Evolutionary conservation across 345 rosid species (phyloP).

Genomic region (Eucalyptus erythrocorys): DNA sequence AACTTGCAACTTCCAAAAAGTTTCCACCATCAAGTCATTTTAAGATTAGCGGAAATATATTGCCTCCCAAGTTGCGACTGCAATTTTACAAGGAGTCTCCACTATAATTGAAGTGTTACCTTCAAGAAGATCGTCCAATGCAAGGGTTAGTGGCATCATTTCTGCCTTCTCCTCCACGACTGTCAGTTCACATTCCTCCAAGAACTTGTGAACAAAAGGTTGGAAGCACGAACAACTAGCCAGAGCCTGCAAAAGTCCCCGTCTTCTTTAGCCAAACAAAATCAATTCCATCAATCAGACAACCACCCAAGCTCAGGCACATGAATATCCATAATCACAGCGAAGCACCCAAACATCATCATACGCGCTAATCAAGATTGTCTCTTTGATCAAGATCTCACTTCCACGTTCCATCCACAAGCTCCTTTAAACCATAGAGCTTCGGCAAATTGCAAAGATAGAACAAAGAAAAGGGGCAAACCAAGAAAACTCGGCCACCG

Average conservation of each 20-base stretch:
- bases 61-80: not conserved
- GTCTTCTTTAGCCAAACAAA: not conserved
- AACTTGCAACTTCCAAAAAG: not conserved
- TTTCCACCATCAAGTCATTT: not conserved
- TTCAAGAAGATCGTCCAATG: conserved; percentile 48
- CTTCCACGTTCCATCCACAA: not conserved
- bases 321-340: not conserved
- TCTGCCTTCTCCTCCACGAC: conserved; percentile 16
- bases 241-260: conserved; percentile 42
- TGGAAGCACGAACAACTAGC: conserved; percentile 66
- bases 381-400: not conserved
- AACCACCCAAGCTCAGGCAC: not conserved
- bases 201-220: conserved; percentile 41
- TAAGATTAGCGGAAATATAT: not conserved
- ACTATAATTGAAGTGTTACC: conserved; percentile 19
- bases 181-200: conserved; percentile 29
- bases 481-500: not conserved
- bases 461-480: not conserved
- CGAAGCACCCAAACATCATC: not conserved
- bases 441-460: not conserved
- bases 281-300: not conserved
- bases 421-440: not conserved
- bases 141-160: conserved; percentile 46
- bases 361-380: not conserved
- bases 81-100: not conserved